phyloP scores from a whole-genome alignment of 768 basidiomycete species.

The Russula sp. region DNA sequence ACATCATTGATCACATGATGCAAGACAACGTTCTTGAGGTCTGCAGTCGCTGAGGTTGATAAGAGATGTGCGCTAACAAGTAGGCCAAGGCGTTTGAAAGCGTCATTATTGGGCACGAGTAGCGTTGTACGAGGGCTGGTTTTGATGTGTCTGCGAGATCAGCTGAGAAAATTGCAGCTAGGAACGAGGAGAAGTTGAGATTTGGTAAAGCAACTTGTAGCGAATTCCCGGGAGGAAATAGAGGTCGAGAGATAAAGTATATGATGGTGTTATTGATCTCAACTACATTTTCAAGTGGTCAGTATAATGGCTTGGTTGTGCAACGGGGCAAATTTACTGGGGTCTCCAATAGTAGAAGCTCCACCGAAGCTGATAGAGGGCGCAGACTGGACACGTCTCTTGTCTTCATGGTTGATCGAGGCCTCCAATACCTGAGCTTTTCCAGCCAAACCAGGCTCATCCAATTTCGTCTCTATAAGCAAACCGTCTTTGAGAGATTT shows the following conservation, averaged over 20 bases:
- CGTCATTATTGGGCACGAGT: conserved; percentile 85
- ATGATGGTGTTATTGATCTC: conserved; percentile 74
- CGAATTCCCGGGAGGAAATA: conserved; percentile 78
- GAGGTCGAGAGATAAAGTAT: conserved; percentile 83
- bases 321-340: conserved; percentile 49
- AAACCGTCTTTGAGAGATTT: conserved; percentile 69
- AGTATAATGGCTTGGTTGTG: conserved; percentile 13
- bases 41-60: conserved; percentile 68
- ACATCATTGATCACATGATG: conserved; percentile 82
- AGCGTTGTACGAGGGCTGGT: conserved; percentile 69
- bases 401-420: conserved; percentile 56
- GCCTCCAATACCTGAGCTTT: conserved; percentile 69
- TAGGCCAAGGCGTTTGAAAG: conserved; percentile 79
- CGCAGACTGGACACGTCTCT: conserved; percentile 46
- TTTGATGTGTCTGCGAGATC: conserved; percentile 70
- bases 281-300: conserved; percentile 44
- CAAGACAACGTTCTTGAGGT: conserved; percentile 79
- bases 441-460: conserved; percentile 64
- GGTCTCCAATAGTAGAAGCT: conserved; percentile 72
- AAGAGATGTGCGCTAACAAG: conserved; percentile 87
- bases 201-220: conserved; percentile 76
- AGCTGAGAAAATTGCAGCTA: conserved; percentile 87
- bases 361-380: conserved; percentile 78
- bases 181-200: conserved; percentile 85
- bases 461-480: conserved; percentile 76